A percentile compares a stretch with the other conserved stretches of the same genome.
Conservation (phyloP, 1,139 yeast genomes). For the Candida sp. region DNA sequence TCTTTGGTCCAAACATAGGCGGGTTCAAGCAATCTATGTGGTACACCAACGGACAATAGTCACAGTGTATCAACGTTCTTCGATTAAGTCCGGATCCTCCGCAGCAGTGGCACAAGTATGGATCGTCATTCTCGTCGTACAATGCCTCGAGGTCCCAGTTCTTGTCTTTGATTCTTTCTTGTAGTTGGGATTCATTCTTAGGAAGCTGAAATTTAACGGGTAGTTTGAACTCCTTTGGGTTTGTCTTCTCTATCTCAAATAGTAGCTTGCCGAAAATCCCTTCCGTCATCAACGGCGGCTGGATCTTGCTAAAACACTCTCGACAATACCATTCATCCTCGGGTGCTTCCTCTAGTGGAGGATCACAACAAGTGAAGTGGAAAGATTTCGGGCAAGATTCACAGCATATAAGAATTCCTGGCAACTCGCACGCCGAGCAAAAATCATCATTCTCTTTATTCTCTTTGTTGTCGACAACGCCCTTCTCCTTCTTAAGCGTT, state of each 20-base stretch:
- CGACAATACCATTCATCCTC: slow-evolving; percentile 92
- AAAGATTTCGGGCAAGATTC: slow-evolving; percentile 93
- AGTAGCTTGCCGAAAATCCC: slow-evolving; percentile 70
- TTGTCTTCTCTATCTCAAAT: slow-evolving; percentile 57
- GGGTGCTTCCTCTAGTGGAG: slow-evolving; percentile 84
- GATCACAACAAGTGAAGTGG: slow-evolving; percentile 90
- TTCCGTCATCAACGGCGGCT: slow-evolving; percentile 29
- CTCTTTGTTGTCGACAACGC: slow-evolving; percentile 22
- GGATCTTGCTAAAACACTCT: slow-evolving; percentile 56
- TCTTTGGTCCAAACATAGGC: slow-evolving; percentile 77
- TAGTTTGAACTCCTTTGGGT: slow-evolving; percentile 75
- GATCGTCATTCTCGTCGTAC: slow-evolving; percentile 66
- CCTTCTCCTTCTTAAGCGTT: slow-evolving; percentile 8
- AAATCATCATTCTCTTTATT: slow-evolving; percentile 77
- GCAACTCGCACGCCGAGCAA: slow-evolving; percentile 86
- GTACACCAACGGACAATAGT: slow-evolving; percentile 88
- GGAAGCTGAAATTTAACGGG: slow-evolving; percentile 64
- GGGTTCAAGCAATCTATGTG: slow-evolving; percentile 88
- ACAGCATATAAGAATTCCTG: slow-evolving; percentile 91
- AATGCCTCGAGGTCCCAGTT: slow-evolving; percentile 68
- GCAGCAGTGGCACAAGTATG: slow-evolving; percentile 78
- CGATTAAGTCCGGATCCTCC: slow-evolving; percentile 65
- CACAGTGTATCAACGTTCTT: slow-evolving; percentile 72
- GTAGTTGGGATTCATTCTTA: slow-evolving; percentile 43
- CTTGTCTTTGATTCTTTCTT: slow-evolving; percentile 41